Base-by-base conservation (phyloP, 306 rosid species). In the Trifolium pratense region DNA sequence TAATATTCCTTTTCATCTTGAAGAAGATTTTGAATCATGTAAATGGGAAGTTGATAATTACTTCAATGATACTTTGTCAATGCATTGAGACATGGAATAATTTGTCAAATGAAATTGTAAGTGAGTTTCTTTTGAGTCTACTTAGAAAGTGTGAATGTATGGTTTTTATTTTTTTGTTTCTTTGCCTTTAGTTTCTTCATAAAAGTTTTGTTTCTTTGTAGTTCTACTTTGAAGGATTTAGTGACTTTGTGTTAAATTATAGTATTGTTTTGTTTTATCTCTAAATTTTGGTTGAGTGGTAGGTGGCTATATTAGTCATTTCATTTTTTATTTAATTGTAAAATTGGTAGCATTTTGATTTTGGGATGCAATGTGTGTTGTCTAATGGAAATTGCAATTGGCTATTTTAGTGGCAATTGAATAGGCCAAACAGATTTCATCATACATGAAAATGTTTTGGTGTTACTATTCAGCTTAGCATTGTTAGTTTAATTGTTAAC, bases 1-100 rank as follows among this genome's bases (percentile, higher is more conserved):
- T 77, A 29, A 82, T 75, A 29, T 86, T 15, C 69, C 83, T 9
- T 75, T 75, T 31, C 76, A 74, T 58, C 52, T 86, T 2, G 66
- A 78, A 1, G 84, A 66, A 3, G 89, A 90, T 84, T 81, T 92
- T 73, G 82, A 79, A 9, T 86, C 92, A 1, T 91, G 87, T 83
- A 88, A 84, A 70, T 91, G 97, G 97, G 89, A 89, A 42, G 86
- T 89, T 3, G 96, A 93, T 58, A 52, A 68, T 75, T 89, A 81
- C 77, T 91, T 91, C 32, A 48, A 20, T 12, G 49, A 66, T 0
- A 5, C 46, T 63, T 62, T 15, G 16, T 42, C 34, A 3, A 5
- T 46, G 7, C 42, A n/a, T 29, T 36, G 63, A 64, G 64, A 48
- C 9, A n/a, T 5, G 40, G 12, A 29, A 2, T 37, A 29, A 5